Evolutionary conservation across 805 yeast species (phyloP), one percentile per base, ranked within the genome.

Genomic region (Saturnispora bothae): DNA sequence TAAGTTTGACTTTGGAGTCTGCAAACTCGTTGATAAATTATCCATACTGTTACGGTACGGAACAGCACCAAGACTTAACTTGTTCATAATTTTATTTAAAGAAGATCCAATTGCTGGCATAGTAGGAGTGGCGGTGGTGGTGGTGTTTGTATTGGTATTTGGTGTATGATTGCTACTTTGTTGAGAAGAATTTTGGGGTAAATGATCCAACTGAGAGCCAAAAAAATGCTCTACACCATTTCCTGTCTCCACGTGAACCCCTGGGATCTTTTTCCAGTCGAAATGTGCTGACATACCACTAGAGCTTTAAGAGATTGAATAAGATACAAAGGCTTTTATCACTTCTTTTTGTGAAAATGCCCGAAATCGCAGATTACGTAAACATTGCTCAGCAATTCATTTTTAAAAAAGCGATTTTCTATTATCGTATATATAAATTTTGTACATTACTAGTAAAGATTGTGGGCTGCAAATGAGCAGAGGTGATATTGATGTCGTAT

Each of bases 191-290:
- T 22, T 14, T 17, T 31, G n/a, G 39, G 9, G n/a, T 14, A 8
- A 36, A 33, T 15, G 26, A 4, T 12, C 10, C 12, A 28, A 20
- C 21, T 33, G 28, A 8, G 32, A 13, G n/a, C 23, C 13, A 28
- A 28, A 34, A 15, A 28, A 28, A 9, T 6, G n/a, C 30, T 22
- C 38, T 14, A 20, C 16, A 26, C 17, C 13, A 15, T 34, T 32
- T 22, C 16, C 33, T 25, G 18, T 22, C 12, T 26, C 30, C 8
- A 28, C 19, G 22, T 43, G 36, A 23, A 47, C 26, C 4, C 53
- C 53, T 5, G 53, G 52, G 19, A 49, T 49, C 23, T 43, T 39
- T 29, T 45, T 45, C 53, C 53, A 49, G 26, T 49, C 46, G 20
- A 49, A 49, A 28, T 42, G 36, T 4, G 45, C 38, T 3, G 49